Base-by-base conservation (phyloP, 371 early-diverging fungal genomes). In the Circinella minor region DNA sequence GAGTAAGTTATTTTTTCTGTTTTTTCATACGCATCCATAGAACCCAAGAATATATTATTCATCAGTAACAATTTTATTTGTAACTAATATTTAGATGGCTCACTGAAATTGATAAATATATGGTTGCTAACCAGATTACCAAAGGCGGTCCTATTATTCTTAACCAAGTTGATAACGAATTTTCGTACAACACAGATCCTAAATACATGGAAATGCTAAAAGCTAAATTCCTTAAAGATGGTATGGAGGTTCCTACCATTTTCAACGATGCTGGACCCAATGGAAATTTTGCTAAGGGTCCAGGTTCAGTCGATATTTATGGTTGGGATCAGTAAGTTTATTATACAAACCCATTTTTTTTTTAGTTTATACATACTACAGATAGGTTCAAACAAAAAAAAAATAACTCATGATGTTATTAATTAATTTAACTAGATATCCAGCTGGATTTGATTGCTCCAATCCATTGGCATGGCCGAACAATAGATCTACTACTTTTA, bases 91-190 rank as follows among this genome's bases (percentile, higher is more conserved):
- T 8, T 34, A 54, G 54, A 65, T 70, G 70, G 70, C 49, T 70
- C n/a, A 64, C 46, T 5, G 70, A 4, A n/a, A 62, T 70, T 18
- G 70, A 65, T 65, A 70, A 70, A 65, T 70, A 65, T 36, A 36
- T 70, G 46, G 65, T 54, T 14, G 57, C 65, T 36, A 70, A 70
- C 38, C 70, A 70, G 38, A 70, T 70, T 51, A 70, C 70, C 17
- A 36, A 70, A 39, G 65, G 65, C n/a, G 70, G 70, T 0, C 27
- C 34, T 6, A 39, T 70, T 18, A 59, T 70, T 9, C 4, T 70
- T 34, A 63, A 70, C 37, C 70, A 70, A 65, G 34, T 69, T 37
- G 70, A 70, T 15, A 70, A 70, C 48, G 70, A 70, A 37, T 65
- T 64, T 20, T 36, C 65, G 6, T 38, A 39, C 36, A 70, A 70